phyloP scores from a whole-genome alignment of 176 grass and related monocot genomes.

The Areca catechu region DNA sequence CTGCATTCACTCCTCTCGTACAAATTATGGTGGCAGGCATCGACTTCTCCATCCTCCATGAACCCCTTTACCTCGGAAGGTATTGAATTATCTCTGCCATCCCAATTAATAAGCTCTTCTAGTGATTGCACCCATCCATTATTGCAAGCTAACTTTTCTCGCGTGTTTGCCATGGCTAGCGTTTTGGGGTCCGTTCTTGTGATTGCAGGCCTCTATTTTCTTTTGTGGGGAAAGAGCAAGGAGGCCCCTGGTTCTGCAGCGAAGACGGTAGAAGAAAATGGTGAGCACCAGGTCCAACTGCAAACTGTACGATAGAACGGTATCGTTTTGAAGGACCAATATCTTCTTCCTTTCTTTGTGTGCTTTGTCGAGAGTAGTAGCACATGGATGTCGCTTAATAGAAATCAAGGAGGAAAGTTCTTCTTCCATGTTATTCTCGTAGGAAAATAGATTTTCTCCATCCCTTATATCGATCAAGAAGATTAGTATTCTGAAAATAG shows the following conservation, averaged over 20 bases:
- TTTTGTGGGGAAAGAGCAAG: conserved; percentile 63
- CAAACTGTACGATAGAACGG: conserved; percentile 6
- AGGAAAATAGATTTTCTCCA: too few relatives aligned
- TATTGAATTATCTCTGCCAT: conserved; percentile 7
- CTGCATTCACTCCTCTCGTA: conserved; percentile 70
- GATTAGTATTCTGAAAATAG: too few relatives aligned
- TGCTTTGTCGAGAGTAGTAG: too few relatives aligned
- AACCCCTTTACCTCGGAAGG: conserved; percentile 79
- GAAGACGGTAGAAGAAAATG: conserved; percentile 29
- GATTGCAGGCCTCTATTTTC: conserved; percentile 51
- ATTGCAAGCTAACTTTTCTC: too few relatives aligned
- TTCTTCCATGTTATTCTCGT: too few relatives aligned
- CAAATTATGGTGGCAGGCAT: conserved; percentile 60
- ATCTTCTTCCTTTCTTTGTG: too few relatives aligned
- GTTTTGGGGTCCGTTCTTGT: conserved; percentile 43
- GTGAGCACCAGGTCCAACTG: conserved; percentile 32
- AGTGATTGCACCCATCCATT: too few relatives aligned
- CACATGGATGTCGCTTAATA: too few relatives aligned
- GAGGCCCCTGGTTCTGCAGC: conserved; percentile 28
- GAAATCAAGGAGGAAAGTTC: too few relatives aligned
- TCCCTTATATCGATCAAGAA: too few relatives aligned
- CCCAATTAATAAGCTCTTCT: too few relatives aligned
- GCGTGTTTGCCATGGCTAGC: conserved; percentile 6
- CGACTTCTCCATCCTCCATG: conserved; percentile 46
- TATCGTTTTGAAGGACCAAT: too few relatives aligned